Evolutionary conservation across 139 green algal species (phyloP), one percentile per base, ranked within the genome.

Genomic region (Chlorokybus atmophyticus): DNA sequence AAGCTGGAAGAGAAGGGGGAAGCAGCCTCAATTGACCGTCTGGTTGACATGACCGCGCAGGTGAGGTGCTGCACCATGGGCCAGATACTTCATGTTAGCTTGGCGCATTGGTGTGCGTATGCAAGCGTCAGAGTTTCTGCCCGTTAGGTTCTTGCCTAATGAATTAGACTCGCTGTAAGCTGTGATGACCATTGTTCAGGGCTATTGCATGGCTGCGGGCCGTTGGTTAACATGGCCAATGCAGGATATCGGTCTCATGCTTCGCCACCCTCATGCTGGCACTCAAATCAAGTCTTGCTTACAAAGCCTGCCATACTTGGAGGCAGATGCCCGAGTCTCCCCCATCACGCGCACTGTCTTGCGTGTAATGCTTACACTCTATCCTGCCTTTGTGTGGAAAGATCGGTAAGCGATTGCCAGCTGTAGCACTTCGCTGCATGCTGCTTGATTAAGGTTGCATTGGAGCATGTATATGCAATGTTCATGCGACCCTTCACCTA

Each of bases 301-400:
- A 10, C 54, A 72, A 10, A 55, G 68, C 26, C 90, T 96, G 41
- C 90, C 90, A 3, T 48, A 60, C 31, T 57, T 98, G 26, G 55
- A 67, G 29, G 60, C 95, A n/a, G 50, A 79, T 3, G 86, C 77
- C 1, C 59, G 69, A 29, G 74, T 96, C 38, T 81, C 89, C 52
- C 90, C 91, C 57, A 95, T 98, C 79, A 98, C 90, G 5, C 79
- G 87, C 40, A 86, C 81, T 23, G 88, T 98, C 29, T 70, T 95
- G 44, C 77, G 85, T 21, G 81, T 97, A 7, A 58, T 29, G 59
- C 76, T 89, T 29, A 57, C 54, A 40, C 79, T 95, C 50, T 74
- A 57, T 28, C 76, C 87, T 21, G 55, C 65, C 24, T 95, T 95
- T 31, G 55, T 62, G 51, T 94, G 86, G 86, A 76, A 71, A 41